Conservation (phyloP, 192 early-diverging fungal genomes). For the Coemansia brasiliensis region DNA sequence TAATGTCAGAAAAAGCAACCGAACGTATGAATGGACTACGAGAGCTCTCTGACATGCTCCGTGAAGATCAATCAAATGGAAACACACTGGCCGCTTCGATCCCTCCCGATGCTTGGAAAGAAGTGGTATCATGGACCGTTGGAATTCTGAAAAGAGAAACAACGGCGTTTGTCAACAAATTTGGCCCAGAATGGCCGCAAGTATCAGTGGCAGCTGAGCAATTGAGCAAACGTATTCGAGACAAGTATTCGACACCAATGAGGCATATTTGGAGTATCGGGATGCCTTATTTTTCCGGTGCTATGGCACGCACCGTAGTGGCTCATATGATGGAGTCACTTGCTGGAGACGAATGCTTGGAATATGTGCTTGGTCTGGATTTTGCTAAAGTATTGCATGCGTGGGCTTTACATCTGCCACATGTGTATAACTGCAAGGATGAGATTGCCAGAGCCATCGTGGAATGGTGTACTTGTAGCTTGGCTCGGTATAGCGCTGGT, state of each 20-base stretch:
- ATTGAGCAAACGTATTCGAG: conserved; percentile 38
- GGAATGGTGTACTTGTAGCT: conserved; percentile 26
- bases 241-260: conserved; percentile 36
- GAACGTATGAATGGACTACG: conserved; percentile 42
- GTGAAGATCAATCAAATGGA: conserved; percentile 26
- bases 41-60: conserved; percentile 37
- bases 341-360: conserved; percentile 29
- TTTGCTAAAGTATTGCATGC: conserved; percentile 44
- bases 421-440: conserved; percentile 38
- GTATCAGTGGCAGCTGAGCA: conserved; percentile 23
- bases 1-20: conserved; percentile 46
- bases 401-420: conserved; percentile 42
- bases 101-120: conserved; percentile 23
- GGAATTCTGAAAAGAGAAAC: conserved; percentile 46
- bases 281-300: conserved; percentile 40
- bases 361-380: conserved; percentile 33
- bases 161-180: conserved; percentile 39
- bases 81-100: conserved; percentile 24
- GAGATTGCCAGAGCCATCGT: conserved; percentile 20
- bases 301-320: conserved; percentile 31
- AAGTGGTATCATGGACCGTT: conserved; percentile 41
- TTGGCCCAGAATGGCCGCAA: conserved; percentile 31
- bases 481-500: conserved; percentile 19
- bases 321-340: conserved; percentile 41
- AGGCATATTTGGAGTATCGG: conserved; percentile 51